A percentile compares a stretch with the other conserved stretches of the same genome.
Evolutionary conservation across 768 basidiomycete species (phyloP).

Genomic region (Panaeolus cyanescens): DNA sequence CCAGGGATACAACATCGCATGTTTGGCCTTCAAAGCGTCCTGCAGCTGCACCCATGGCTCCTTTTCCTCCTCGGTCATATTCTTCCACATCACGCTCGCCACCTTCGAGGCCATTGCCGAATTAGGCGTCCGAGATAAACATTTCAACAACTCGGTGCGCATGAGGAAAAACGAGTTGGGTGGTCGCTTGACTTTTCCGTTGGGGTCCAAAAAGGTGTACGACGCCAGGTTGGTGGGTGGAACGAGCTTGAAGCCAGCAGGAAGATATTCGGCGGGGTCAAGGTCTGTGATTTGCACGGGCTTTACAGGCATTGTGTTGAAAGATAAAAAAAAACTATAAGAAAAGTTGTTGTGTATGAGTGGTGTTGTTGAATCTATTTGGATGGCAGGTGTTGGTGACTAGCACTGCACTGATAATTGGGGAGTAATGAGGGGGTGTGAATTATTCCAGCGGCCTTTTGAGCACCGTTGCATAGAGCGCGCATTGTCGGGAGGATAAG

Average conservation of each 20-base stretch:
- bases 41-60: slow-evolving; percentile 40
- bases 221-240: not conserved
- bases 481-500: no score
- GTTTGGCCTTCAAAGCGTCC: slow-evolving; percentile 41
- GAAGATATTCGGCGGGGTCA: no score
- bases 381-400: no score
- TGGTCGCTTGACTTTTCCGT: slow-evolving; percentile 43
- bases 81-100: slow-evolving; percentile 63
- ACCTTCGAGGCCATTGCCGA: slow-evolving; percentile 55
- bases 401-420: no score
- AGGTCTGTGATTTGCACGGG: no score
- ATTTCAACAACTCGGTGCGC: slow-evolving; percentile 41
- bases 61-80: slow-evolving; percentile 37
- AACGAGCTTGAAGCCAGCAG: not conserved
- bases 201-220: not conserved
- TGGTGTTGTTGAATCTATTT: no score
- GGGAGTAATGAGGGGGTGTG: no score
- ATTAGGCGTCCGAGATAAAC: slow-evolving; percentile 28
- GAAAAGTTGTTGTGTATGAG: no score
- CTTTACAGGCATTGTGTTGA: no score
- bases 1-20: slow-evolving; percentile 45
- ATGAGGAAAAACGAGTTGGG: slow-evolving; percentile 62
- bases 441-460: no score
- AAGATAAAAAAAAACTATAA: no score
- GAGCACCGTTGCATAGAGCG: no score